phyloP scores from a whole-genome alignment of 1,284 basidiomycete species.

The Puccinia brachypodii region DNA sequence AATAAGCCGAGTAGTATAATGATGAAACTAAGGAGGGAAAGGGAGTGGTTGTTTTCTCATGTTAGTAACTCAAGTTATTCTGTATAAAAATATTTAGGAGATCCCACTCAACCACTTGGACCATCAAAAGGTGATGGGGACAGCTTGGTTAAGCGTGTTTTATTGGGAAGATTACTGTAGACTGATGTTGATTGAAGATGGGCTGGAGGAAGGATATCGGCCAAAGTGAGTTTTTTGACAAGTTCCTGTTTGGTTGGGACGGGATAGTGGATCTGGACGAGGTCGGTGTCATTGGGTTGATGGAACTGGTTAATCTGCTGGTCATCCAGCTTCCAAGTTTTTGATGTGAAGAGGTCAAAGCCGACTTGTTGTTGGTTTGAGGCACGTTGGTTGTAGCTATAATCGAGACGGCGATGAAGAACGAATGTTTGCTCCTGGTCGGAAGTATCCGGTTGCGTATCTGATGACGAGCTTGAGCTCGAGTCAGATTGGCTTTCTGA shows the following conservation, averaged over 20 bases:
- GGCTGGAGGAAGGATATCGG: not conserved
- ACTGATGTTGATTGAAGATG: not conserved
- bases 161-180: not conserved
- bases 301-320: not conserved
- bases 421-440: conserved; percentile 11
- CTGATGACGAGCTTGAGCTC: conserved; percentile 1
- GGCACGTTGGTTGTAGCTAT: not conserved
- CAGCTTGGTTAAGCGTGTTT: not conserved
- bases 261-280: conserved; percentile 44
- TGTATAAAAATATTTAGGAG: no score
- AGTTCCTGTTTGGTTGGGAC: not conserved
- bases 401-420: conserved; percentile 38
- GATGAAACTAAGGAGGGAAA: conserved; percentile 22
- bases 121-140: not conserved
- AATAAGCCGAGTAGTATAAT: conserved; percentile 46
- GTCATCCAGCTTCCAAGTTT: conserved; percentile 23
- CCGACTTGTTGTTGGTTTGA: not conserved
- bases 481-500: not conserved
- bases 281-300: conserved; percentile 36
- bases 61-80: no score
- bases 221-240: not conserved
- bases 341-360: conserved; percentile 25
- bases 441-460: not conserved
- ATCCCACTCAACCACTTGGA: conserved; percentile 17
- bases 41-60: not conserved